Evolutionary conservation across 1,284 basidiomycete species (phyloP), one percentile per base, ranked within the genome.

Genomic region (Marasmius fiardii): DNA sequence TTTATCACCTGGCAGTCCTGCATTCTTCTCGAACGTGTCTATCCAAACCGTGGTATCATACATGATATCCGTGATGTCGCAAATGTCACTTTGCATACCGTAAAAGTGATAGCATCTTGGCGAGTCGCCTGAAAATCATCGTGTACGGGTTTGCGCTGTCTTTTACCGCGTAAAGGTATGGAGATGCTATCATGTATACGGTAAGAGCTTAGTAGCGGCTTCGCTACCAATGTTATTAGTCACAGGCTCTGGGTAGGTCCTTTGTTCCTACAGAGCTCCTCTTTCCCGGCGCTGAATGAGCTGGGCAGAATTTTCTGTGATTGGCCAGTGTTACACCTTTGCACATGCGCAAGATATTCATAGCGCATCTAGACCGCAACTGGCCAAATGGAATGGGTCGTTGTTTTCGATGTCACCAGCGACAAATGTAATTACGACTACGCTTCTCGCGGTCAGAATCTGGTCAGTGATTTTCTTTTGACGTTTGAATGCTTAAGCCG

Each of bases 101-200:
- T 71, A 16, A 72, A 72, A 70, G 71, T 8, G 71, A 74, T 53
- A 67, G 70, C 55, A 68, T 74, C 21, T 68, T 72, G 43, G 71
- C 70, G 57, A 34, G 69, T 65, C 23, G 20, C 23, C 6, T 6
- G 23, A 31, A 26, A 18, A 37, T 35, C 24, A 11, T 14, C 18
- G 18, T 11, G n/a, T 11, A 43, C 21, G 11, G 26, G 24, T 16
- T 20, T 20, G 4, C 24, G 34, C 24, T 39, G 41, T 51, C 33
- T 12, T 18, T 43, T 20, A 10, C 20, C 14, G 37, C 10, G 21
- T 11, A 5, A 52, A 71, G 70, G 70, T 72, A 6, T 74, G 71
- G 71, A 62, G 72, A 51, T 74, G 72, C 57, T 74, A 62, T 47
- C 68, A 71, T 35, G 71, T 74, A 10, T 74, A 71, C 71, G 67